These are phyloP conservation scores for Taphrina deformans DNA, from an alignment of 1,139 yeast species.

Conservation along the genomic window DNA sequence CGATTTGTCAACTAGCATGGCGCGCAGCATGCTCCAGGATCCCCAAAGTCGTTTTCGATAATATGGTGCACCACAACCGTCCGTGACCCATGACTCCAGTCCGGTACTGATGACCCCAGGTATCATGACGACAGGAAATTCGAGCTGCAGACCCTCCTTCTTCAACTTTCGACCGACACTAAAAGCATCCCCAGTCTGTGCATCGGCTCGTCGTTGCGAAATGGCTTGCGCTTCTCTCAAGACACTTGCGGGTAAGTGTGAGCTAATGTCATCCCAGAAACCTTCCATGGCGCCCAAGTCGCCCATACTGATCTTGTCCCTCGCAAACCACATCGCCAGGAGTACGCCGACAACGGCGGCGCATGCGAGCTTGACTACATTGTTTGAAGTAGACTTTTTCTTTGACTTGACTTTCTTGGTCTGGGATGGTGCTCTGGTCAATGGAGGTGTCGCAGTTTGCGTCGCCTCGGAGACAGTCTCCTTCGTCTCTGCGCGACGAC, in stretches of 20 bases:
- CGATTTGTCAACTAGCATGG: conserved; percentile 85
- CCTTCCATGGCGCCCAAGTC: conserved; percentile 53
- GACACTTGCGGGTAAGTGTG: conserved; percentile 61
- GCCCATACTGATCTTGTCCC: conserved; percentile 50
- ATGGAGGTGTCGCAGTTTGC: conserved; percentile 2
- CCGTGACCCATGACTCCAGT: conserved; percentile 86
- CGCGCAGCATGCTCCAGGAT: conserved; percentile 86
- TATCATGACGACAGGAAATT: conserved; percentile 77
- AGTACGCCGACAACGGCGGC: conserved; percentile 71
- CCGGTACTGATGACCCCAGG: conserved; percentile 98
- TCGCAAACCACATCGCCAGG: conserved; percentile 61
- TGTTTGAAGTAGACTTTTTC: not conserved
- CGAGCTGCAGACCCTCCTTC: conserved; percentile 54
- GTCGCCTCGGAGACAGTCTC: conserved; percentile 7
- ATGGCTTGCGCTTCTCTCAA: conserved; percentile 54
- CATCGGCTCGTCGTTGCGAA: conserved; percentile 41
- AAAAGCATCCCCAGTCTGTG: conserved; percentile 67
- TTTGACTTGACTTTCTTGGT: not conserved
- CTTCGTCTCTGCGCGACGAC: conserved; percentile 5
- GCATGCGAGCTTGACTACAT: conserved; percentile 1
- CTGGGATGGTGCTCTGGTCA: not conserved
- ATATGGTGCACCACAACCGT: conserved; percentile 81
- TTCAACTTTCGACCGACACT: conserved; percentile 77
- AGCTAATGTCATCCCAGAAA: conserved; percentile 44
- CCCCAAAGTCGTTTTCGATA: conserved; percentile 96